Base-by-base conservation (phyloP, 768 basidiomycete species). In the Boletus rubescentipes region DNA sequence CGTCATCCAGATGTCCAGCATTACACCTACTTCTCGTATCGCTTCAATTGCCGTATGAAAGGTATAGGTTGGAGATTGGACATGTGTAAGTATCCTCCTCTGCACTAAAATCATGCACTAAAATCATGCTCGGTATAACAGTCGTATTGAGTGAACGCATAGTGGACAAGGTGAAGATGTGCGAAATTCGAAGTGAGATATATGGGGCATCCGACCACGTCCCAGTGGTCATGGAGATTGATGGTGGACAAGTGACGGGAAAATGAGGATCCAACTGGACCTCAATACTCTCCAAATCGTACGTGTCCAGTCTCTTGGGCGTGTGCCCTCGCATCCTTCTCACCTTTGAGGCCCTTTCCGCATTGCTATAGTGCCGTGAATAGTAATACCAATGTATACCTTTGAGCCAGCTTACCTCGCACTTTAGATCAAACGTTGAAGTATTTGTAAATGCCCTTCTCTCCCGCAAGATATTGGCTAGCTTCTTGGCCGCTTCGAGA, bases 381-480 rank as follows among this genome's bases (percentile, higher is more conserved):
- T 34, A 49, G 47, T 9, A 31, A 51, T 48, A 50, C 57, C 37
- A 43, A 14, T 49, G 23, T 46, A 42, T 31, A 46, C 14, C 54
- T 21, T 39, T 21, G 16, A 37, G 7, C 20, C 30, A n/a, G 23
- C 79, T 63, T 67, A 89, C 89, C 76, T 93, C 84, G 68, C 93
- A 96, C 63, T 86, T 88, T 41, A 98, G 70, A 70, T 93, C 91
- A 67, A 98, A 98, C 5, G 90, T 96, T 39, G 89, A 71, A 5
- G 91, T 95, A 69, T 98, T 97, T 11, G 95, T 97, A 64, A 80
- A 98, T 23, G 91, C 92, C 62, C 83, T 89, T 74, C 86, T 87
- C 31, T 78, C 77, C 31, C 92, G 79, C 63, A 98, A 71, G 55
- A 83, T 80, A 21, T 75, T 79, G 5, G 91, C 91, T 21, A 98